Evolutionary conservation across 148 eudicot species (phyloP).

Genomic region (Chenopodium quinoa): DNA sequence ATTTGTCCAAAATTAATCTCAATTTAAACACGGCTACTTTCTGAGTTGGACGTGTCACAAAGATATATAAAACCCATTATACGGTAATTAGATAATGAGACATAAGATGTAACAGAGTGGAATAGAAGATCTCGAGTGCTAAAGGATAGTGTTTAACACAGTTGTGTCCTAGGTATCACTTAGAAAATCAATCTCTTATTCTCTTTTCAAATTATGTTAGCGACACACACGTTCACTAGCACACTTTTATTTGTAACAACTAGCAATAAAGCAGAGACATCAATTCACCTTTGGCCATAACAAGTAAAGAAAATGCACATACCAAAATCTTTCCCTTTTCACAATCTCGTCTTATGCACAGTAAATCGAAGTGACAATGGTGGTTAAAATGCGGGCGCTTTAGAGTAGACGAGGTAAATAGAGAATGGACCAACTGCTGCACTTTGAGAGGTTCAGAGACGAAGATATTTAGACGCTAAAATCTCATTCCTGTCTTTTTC

Average conservation of each 20-base stretch:
- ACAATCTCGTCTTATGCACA: constrained; percentile 9
- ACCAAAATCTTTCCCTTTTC: constrained; percentile 9
- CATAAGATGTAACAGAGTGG: neutral
- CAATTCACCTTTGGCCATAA: neutral
- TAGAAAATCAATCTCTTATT: neutral
- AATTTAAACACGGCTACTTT: no score
- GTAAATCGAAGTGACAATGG: constrained; percentile 14
- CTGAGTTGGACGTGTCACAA: no score
- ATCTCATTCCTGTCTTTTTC: constrained; percentile 6
- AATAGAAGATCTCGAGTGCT: neutral
- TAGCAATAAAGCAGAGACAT: neutral
- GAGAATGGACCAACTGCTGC: constrained; percentile 17
- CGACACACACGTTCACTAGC: neutral
- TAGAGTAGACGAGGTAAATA: constrained; percentile 13
- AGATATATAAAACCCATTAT: no score
- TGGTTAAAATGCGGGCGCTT: constrained; percentile 9
- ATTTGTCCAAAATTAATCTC: no score
- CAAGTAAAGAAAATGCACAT: constrained; percentile 4
- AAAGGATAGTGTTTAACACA: neutral
- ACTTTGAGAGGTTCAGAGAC: constrained; percentile 3
- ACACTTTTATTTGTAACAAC: neutral
- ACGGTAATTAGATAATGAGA: neutral
- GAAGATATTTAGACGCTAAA: constrained; percentile 20
- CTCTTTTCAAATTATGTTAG: neutral
- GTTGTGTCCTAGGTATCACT: neutral